Conservation (phyloP, 257 asterid genomes). For the Solanum corneliomulleri region DNA sequence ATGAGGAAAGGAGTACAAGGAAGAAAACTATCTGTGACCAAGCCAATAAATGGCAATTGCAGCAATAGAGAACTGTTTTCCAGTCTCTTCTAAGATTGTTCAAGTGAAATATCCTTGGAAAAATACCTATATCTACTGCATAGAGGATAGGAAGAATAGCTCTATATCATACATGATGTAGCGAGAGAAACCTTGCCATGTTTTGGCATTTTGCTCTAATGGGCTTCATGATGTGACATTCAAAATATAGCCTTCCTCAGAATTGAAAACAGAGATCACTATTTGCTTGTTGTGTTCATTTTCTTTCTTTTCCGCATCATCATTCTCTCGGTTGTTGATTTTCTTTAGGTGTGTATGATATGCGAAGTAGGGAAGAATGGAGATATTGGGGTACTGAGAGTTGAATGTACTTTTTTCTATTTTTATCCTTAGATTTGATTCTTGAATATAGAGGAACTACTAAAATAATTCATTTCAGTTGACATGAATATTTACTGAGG, state of each 20-base stretch:
- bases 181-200: background rate
- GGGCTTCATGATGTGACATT: background rate
- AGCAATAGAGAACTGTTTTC: background rate
- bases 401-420: background rate
- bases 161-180: background rate
- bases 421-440: background rate
- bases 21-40: background rate
- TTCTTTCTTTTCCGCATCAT: background rate
- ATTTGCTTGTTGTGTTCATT: background rate
- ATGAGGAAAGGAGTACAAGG: background rate
- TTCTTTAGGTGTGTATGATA: background rate
- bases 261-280: background rate
- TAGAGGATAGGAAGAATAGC: background rate
- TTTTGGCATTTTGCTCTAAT: background rate
- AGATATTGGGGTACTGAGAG: background rate
- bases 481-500: background rate
- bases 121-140: background rate
- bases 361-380: background rate
- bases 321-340: background rate
- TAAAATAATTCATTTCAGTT: background rate
- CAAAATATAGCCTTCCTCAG: background rate
- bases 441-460: background rate
- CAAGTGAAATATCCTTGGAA: background rate
- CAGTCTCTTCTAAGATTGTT: background rate
- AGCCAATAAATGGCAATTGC: background rate